Evolutionary conservation across 1,284 basidiomycete species (phyloP), one percentile per base, ranked within the genome.

Genomic region (Tylopilus orsonianus): DNA sequence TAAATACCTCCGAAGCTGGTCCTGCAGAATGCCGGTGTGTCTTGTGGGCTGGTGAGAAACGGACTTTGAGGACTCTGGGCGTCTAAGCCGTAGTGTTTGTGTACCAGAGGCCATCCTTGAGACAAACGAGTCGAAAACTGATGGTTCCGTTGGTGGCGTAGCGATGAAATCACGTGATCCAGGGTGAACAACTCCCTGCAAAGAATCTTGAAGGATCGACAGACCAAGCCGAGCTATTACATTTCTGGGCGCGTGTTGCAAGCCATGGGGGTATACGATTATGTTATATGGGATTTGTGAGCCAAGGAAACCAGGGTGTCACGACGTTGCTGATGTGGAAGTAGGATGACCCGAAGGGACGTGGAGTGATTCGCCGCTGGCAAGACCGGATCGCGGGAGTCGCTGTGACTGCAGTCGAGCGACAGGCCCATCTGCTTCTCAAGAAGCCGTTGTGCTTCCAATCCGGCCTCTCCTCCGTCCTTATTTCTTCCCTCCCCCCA

Each of bases 21-120:
- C 87, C 65, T 90, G 87, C 22, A 90, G 71, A 41, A 90, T 77
- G 30, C 87, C 85, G 3, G 75, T 71, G 61, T 88, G 82, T 39
- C 80, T 66, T 34, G 62, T 62, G 36, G 69, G 59, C 16, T 65
- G 62, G 16, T 69, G 63, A 22, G 59, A 35, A 22, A 35, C 47
- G 8, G 68, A 61, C 27, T 74, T 68, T 46, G 66, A 56, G 27
- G 70, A 54, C 27, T 71, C 68, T 45, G 81, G 81, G 37, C 77
- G 73, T 48, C 82, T 76, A 46, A 86, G 75, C 48, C 79, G 79
- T 49, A 87, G 63, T 20, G 73, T 75, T 60, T 86, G 81, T 4
- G 66, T 59, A 44, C 69, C 69, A 47, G 66, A 59, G 18, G 65
- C 56, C 68, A 66, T 66, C 27, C n/a, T n/a, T n/a, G 20, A 7